Conservation (phyloP, 2,329 filamentous ascomycete species). For the Pseudogymnoascus sp. region DNA sequence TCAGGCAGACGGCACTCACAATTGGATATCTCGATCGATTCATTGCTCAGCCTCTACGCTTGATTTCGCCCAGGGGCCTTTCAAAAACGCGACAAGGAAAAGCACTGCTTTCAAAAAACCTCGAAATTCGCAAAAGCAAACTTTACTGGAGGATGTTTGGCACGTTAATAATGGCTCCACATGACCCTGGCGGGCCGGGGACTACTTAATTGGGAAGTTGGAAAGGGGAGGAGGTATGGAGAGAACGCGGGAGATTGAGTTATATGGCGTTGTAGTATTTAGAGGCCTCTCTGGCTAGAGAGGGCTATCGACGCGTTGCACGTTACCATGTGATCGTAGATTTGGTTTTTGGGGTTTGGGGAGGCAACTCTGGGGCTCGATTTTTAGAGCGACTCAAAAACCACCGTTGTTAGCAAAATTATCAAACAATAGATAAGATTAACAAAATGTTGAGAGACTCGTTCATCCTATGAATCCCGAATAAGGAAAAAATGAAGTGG, state of each 20-base stretch:
- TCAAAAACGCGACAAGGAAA: background rate
- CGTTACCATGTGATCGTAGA: conserved; percentile 1
- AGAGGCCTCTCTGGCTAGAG: conserved; percentile 3
- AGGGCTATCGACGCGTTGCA: background rate
- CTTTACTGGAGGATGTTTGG: background rate
- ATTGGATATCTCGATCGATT: background rate
- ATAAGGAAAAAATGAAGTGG: conserved; percentile 8
- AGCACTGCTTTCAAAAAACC: background rate
- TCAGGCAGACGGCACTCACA: background rate
- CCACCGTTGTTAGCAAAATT: background rate
- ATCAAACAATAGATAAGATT: conserved; percentile 6
- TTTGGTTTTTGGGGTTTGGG: background rate
- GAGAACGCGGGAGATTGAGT: background rate
- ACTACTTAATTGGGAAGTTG: background rate
- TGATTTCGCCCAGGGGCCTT: background rate
- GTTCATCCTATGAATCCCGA: conserved; percentile 5
- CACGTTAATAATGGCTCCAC: background rate
- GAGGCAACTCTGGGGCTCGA: background rate
- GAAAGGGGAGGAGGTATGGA: background rate
- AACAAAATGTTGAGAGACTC: background rate
- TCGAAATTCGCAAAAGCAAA: background rate
- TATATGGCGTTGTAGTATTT: conserved; percentile 2
- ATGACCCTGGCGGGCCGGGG: background rate
- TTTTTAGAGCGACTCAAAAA: conserved; percentile 1
- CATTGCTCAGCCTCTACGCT: background rate